Base-by-base conservation (phyloP, 148 eudicot genomes). In the Salicornia ramosissima region DNA sequence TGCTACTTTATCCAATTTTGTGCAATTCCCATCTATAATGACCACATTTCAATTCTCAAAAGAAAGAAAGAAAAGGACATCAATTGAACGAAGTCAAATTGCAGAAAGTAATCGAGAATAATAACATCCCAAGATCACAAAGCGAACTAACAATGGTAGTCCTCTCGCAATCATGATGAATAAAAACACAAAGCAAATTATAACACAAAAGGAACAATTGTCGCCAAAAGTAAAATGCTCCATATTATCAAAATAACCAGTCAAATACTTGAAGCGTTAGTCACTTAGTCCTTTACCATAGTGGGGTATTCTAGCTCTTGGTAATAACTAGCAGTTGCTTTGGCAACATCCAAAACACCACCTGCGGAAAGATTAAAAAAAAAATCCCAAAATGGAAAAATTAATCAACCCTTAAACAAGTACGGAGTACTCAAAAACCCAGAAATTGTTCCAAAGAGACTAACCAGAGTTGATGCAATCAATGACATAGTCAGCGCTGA, bases 401-500 rank as follows among this genome's bases (percentile, higher is more conserved):
- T 10, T 0, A 57, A 74, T 16, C 7, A 56, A 57, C 5, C 1
- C 8, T 49, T 39, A 68, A 50, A 39, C n/a, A n/a, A n/a, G n/a
- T n/a, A n/a, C n/a, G n/a, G n/a, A n/a, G n/a, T 40, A 49, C 18
- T 8, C 60, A 46, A n/a, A 64, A 63, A 7, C 16, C 29, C 30
- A 51, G 1, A 60, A 34, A 62, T 43, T 12, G 5, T 1, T 14
- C 24, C 28, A 34, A 29, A 47, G 10, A 26, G 39, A 52, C 26
- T 7, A 2, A 86, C 92, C 90, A 61, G 90, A 75, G 40, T 76
- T 71, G 47, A 85, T 73, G 74, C 90, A 87, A 40, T 69, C 47
- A 34, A 92, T 75, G 36, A 92, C 90, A 60, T 90, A 86, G 70
- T 88, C 90, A 57, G 79, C 83, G 71, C 96, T 90, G 49, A 92